Evolutionary conservation across 306 rosid species (phyloP).

Genomic region (Morella rubra): DNA sequence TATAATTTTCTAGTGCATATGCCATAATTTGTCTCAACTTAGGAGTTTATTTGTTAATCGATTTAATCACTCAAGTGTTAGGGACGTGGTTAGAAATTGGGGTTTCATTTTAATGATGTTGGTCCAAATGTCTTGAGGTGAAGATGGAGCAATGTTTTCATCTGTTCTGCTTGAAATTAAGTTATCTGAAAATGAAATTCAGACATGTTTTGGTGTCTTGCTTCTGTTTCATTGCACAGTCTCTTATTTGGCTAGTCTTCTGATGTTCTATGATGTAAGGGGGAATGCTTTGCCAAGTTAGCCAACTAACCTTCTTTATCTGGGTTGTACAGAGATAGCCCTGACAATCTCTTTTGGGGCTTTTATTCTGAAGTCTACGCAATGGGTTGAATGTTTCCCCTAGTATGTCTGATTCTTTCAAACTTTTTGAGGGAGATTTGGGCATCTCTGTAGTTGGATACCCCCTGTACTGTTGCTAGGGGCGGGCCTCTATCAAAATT

Average conservation of each 20-base stretch:
- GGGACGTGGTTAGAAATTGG: background rate
- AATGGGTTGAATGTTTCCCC: background rate
- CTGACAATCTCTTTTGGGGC: background rate
- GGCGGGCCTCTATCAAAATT: too few species aligned
- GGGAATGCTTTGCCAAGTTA: background rate
- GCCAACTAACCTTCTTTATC: background rate
- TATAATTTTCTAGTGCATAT: background rate
- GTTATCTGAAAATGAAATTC: background rate
- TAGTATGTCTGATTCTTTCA: background rate
- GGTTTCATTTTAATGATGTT: too few species aligned
- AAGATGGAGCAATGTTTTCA: background rate
- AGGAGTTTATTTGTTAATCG: background rate
- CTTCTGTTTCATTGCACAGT: background rate
- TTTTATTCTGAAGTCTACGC: background rate
- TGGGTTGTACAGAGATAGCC: background rate
- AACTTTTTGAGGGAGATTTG: background rate
- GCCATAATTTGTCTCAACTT: background rate
- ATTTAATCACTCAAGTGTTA: too few species aligned
- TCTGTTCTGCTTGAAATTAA: background rate
- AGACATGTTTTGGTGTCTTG: background rate
- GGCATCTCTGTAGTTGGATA: background rate
- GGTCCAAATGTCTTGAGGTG: background rate
- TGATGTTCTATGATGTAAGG: background rate
- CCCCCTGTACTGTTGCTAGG: background rate
- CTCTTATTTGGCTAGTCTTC: background rate